Percentiles rank a stretch among this genome's conserved stretches.
phyloP scores from a whole-genome alignment of 345 rosid species.

The Murraya paniculata region DNA sequence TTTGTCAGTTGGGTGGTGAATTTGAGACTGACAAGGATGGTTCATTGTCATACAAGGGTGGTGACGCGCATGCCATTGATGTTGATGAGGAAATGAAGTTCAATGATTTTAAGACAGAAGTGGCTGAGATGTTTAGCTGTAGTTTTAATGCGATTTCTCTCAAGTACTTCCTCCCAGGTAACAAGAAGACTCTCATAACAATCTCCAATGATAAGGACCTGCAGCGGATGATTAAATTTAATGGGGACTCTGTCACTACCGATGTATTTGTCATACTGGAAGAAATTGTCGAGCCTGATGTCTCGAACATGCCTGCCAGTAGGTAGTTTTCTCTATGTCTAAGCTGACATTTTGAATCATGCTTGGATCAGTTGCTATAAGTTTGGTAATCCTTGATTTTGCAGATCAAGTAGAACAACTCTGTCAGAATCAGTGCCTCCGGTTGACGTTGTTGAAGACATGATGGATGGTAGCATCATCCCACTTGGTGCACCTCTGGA shows the following conservation, averaged over 20 bases:
- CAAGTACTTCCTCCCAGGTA: conserved; percentile 86
- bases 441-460: conserved; percentile 33
- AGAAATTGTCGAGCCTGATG: conserved; percentile 50
- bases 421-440: conserved; percentile 69
- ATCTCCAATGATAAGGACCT: conserved; percentile 69
- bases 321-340: conserved; percentile 48
- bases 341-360: not conserved
- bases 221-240: conserved; percentile 63
- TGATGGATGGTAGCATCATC: conserved; percentile 47
- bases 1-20: conserved; percentile 69
- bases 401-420: conserved; percentile 88
- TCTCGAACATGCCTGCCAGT: conserved; percentile 82
- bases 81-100: conserved; percentile 49
- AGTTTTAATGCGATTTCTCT: conserved; percentile 42
- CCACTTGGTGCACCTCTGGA: conserved; percentile 37
- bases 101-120: conserved; percentile 58
- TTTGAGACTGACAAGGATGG: conserved; percentile 51
- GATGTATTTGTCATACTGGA: conserved; percentile 67
- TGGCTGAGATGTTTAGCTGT: conserved; percentile 62
- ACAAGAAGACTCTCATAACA: conserved; percentile 77
- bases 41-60: conserved; percentile 48
- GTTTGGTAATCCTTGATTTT: conserved; percentile 16
- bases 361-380: conserved; percentile 16
- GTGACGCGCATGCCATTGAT: conserved; percentile 70
- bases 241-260: conserved; percentile 43